These are phyloP conservation scores for Sordariomycetes sp. DNA, from an alignment of 2,329 filamentous ascomycete genomes.

Conservation along the genomic window DNA sequence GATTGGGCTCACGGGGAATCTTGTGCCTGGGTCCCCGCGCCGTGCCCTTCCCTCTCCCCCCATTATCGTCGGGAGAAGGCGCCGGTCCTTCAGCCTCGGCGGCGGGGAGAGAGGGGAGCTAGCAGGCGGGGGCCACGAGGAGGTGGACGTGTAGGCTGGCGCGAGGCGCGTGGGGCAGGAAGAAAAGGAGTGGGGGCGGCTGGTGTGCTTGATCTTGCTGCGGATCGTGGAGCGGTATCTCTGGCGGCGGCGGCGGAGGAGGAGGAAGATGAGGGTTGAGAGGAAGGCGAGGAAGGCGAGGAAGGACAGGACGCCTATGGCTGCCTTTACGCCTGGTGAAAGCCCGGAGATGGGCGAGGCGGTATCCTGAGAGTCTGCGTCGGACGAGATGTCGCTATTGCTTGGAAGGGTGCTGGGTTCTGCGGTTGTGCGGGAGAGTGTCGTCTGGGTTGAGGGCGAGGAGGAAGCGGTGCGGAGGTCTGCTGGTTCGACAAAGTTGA, in stretches of 20 bases:
- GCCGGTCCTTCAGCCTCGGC: slow-evolving; percentile 31
- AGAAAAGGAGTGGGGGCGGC: slow-evolving; percentile 14
- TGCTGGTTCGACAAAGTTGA: not conserved
- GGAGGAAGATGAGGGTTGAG: slow-evolving; percentile 20
- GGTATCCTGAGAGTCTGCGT: not conserved
- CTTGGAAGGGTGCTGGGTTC: not conserved
- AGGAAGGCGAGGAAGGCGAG: slow-evolving; percentile 23
- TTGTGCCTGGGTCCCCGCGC: slow-evolving; percentile 5
- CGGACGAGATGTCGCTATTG: not conserved
- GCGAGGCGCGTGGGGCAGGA: slow-evolving; percentile 23
- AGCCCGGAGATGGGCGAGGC: slow-evolving; percentile 10
- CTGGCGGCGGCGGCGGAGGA: slow-evolving; percentile 15
- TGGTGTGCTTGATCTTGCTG: slow-evolving; percentile 7
- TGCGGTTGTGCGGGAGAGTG: not conserved
- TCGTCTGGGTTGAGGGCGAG: not conserved
- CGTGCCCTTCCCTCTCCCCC: slow-evolving; percentile 10
- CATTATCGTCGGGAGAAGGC: slow-evolving; percentile 21
- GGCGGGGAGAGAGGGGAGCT: slow-evolving; percentile 24
- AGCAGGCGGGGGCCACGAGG: not conserved
- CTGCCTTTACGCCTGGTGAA: slow-evolving; percentile 25
- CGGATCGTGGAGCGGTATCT: slow-evolving; percentile 2
- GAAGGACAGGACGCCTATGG: slow-evolving; percentile 27
- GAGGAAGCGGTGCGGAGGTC: not conserved
- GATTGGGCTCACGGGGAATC: slow-evolving; percentile 23
- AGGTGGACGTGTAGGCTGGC: slow-evolving; percentile 14